Percentiles rank a stretch among this genome's conserved stretches.
These are phyloP conservation scores for Hyaloperonospora arabidopsidis DNA, from an alignment of 352 stramenopile genomes.

Conservation along the genomic window DNA sequence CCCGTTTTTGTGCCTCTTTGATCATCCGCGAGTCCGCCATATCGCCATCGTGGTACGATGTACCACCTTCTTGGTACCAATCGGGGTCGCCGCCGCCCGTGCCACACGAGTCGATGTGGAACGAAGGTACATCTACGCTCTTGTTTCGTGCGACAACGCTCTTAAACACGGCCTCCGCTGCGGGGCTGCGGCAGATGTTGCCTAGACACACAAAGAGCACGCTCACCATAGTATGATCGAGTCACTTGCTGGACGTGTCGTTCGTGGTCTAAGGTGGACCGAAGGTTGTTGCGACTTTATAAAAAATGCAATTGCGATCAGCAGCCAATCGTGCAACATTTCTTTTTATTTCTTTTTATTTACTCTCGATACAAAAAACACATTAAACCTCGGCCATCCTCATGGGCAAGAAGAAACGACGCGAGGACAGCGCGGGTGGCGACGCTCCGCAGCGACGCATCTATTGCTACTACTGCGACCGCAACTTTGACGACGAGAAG, in stretches of 20 bases:
- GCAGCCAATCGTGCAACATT: background rate
- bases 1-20: slow-evolving; percentile 76
- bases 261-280: background rate
- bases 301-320: too few species aligned
- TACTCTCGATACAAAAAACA: too few species aligned
- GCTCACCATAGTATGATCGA: slow-evolving; percentile 35
- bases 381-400: too few species aligned
- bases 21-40: slow-evolving; percentile 73
- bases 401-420: slow-evolving; percentile 85
- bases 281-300: background rate
- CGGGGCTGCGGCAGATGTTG: slow-evolving; percentile 84
- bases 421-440: slow-evolving; percentile 37
- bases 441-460: slow-evolving; percentile 50
- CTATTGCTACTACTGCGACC: slow-evolving; percentile 91
- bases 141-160: slow-evolving; percentile 45
- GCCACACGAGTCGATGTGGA: slow-evolving; percentile 79
- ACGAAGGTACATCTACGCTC: slow-evolving; percentile 19
- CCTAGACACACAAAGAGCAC: slow-evolving; percentile 88
- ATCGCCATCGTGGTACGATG: slow-evolving; percentile 87
- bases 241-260: slow-evolving; percentile 18
- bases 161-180: slow-evolving; percentile 80
- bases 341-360: too few species aligned
- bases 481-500: slow-evolving; percentile 88
- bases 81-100: slow-evolving; percentile 72
- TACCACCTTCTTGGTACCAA: slow-evolving; percentile 73